A percentile compares a stretch with the other conserved stretches of the same genome.
phyloP scores from a whole-genome alignment of 2,329 filamentous ascomycete species.

The Neofusicoccum sp. region DNA sequence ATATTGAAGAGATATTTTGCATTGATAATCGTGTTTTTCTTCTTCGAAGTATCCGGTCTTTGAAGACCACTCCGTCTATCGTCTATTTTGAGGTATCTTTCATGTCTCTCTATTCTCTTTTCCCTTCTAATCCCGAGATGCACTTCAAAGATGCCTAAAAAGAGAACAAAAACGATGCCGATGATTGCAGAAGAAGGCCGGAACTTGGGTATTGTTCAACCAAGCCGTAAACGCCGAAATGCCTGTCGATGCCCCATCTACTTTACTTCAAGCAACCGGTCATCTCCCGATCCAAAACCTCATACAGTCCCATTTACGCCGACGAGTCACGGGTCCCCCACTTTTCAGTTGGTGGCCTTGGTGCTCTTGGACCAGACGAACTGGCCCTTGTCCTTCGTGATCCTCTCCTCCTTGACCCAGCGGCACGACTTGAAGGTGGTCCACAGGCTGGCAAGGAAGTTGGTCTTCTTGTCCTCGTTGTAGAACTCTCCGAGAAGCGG shows the following conservation, averaged over 20 bases:
- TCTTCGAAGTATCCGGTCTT: too few relatives aligned
- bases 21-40: too few relatives aligned
- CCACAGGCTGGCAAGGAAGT: constrained; percentile 17
- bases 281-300: not conserved
- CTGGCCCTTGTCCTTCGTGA: not conserved
- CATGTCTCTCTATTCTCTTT: not conserved
- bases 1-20: too few relatives aligned
- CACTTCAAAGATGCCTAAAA: not conserved
- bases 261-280: not conserved
- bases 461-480: constrained; percentile 38
- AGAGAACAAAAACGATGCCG: not conserved
- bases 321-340: not conserved
- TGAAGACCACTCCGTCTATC: not conserved
- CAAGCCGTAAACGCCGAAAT: constrained; percentile 10
- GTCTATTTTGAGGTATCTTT: not conserved
- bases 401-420: constrained; percentile 16
- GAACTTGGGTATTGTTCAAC: not conserved
- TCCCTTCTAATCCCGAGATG: not conserved
- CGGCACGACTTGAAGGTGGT: constrained; percentile 11
- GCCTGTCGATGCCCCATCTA: not conserved
- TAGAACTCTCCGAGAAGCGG: constrained; percentile 58
- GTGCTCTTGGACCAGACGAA: constrained; percentile 7
- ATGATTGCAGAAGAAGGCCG: not conserved
- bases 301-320: not conserved
- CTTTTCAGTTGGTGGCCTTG: constrained; percentile 6